Evolutionary conservation across 306 rosid species (phyloP), one percentile per base, ranked within the genome.

Genomic region (Cicer bijugum): DNA sequence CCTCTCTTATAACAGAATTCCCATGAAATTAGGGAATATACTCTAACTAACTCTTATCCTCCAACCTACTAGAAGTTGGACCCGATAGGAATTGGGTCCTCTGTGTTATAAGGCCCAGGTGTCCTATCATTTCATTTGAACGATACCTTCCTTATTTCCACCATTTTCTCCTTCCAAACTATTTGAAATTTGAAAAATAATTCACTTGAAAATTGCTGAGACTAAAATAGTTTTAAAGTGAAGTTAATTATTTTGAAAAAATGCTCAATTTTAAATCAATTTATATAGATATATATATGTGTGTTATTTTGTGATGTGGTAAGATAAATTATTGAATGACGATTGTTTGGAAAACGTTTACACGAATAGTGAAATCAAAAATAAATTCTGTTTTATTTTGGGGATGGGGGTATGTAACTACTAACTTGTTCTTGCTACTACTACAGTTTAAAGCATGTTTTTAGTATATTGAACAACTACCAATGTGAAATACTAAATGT

Each of bases 351-450:
- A 62, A 48, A 74, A 61, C 7, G 16, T 74, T 50, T 38, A 48
- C 39, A 35, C 15, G 10, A 9, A 33, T 46, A 66, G 47, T 12
- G 7, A 33, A 33, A 33, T 42, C 66, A 65, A 75, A 40, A 48
- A 10, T 17, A 47, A 20, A 35, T 12, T 37, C 10, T 35, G 12
- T 43, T 61, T 46, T 15, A 15, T 39, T 16, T 72, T 35, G 37
- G 35, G 50, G 47, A 10, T 16, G 65, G 67, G 28, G 47, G 17
- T 46, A 59, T 45, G 44, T n/a, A 75, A 64, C 68, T 39, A 40
- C 35, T 40, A 16, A 63, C 46, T 28, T 28, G 12, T 59, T 45
- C 73, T 47, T 17, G 8, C 58, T 40, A 48, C 44, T 19, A 42
- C 23, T 28, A 28, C 8, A 28, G 52, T 61, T 20, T 12, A 58